Base-by-base conservation (phyloP, 2,329 filamentous ascomycete genomes). In the Colletotrichum musicola region DNA sequence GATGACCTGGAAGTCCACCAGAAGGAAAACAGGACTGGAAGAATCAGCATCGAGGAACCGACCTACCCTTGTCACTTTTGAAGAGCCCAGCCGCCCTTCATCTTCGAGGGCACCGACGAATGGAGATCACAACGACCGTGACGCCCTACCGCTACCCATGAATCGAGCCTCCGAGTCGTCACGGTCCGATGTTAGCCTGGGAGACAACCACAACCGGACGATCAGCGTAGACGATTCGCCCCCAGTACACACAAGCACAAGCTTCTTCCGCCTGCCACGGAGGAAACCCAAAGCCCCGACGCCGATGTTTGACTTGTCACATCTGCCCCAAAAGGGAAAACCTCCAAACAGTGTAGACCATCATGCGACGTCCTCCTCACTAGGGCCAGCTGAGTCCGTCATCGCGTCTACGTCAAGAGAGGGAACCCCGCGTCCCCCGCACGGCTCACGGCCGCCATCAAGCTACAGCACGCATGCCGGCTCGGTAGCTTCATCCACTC, bases 161-260 rank as follows among this genome's bases (percentile, higher is more conserved):
- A 35, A 60, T 16, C 59, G 70, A 50, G 63, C 55, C 20, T 72
- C 70, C 16, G 95, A 98, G 75, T 98, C 95, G 1, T 97, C 94
- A 2, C 89, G 93, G 72, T 98, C 95, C 30, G 95, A 98, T 78
- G 92, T 89, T 51, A 97, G 93, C 80, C 93, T 91, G 16, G 89
- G 86, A 49, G 91, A 95, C 74, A 88, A 88, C 78, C 86, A 82
- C 71, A 86, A 82, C 54, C 88, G 85, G 61, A 90, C 85, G 51
- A 90, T 89, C 6, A 91, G 89, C 12, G 89, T 77, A 4, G 81
- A 92, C 71, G 89, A 86, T 35, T 67, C 64, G 16, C 62, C 59
- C 20, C 53, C 56, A 10, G 82, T 87, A 14, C 85, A 88, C 30
- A 87, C 88, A 6, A 90, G 88, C 42, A 92, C 87, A 22, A 91